Evolutionary conservation across 495 filamentous ascomycete genomes (phyloP).

Genomic region (Trichocladium antarcticum): DNA sequence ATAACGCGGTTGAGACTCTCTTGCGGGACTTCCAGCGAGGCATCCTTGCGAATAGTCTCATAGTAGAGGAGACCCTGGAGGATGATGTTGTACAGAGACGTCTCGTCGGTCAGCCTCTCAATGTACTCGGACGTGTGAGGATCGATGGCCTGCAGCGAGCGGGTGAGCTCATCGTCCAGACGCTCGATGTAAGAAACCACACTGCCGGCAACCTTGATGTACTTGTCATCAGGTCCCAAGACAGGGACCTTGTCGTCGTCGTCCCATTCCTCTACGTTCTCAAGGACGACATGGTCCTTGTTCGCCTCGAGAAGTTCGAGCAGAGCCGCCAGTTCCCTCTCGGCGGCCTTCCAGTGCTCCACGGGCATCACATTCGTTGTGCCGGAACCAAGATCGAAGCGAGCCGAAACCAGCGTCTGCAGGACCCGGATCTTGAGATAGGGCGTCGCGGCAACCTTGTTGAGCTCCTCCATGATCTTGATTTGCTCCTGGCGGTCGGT

Average conservation of each 20-base stretch:
- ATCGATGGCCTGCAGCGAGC: conserved; percentile 91
- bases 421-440: conserved; percentile 95
- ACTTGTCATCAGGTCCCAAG: conserved; percentile 55
- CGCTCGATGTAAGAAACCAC: conserved; percentile 90
- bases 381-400: conserved; percentile 85
- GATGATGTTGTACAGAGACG: conserved; percentile 82
- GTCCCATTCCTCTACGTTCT: conserved; percentile 95
- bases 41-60: conserved; percentile 61
- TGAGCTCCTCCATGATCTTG: conserved; percentile 89
- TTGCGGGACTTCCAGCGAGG: conserved; percentile 61
- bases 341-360: conserved; percentile 93
- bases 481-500: conserved; percentile 93
- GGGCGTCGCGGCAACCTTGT: conserved; percentile 73
- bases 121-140: conserved; percentile 99
- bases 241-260: conserved; percentile 89
- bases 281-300: conserved; percentile 68
- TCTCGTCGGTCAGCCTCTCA: conserved; percentile 83
- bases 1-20: conserved; percentile 82
- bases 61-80: conserved; percentile 77
- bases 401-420: conserved; percentile 80
- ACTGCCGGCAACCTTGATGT: conserved; percentile 82
- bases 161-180: conserved; percentile 92
- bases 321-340: conserved; percentile 68
- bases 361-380: conserved; percentile 76
- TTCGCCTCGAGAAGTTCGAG: conserved; percentile 70